These are phyloP conservation scores for Aspergillus terreus DNA, from an alignment of 2,329 filamentous ascomycete species.

Conservation along the genomic window DNA sequence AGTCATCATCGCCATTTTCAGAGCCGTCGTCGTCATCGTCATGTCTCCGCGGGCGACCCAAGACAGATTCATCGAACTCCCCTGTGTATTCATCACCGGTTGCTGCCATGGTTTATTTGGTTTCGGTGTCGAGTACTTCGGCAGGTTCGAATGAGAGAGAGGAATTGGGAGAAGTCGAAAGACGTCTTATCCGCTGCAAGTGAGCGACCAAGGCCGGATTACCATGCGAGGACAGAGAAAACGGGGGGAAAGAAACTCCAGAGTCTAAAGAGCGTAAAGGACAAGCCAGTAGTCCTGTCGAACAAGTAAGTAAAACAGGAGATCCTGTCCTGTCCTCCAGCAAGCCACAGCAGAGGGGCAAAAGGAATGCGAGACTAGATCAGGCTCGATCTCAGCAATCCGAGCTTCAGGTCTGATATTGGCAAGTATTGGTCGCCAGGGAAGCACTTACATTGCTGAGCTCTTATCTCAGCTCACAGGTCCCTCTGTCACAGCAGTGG, in stretches of 20 bases:
- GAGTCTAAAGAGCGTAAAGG: slow-evolving; percentile 24
- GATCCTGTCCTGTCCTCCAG: slow-evolving; percentile 15
- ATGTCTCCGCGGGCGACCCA: slow-evolving; percentile 66
- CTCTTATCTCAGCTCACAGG: slow-evolving; percentile 8
- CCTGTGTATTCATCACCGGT: slow-evolving; percentile 67
- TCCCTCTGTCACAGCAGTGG: slow-evolving; percentile 19
- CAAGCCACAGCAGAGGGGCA: slow-evolving; percentile 32
- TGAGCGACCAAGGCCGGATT: background rate
- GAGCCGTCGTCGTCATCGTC: slow-evolving; percentile 89
- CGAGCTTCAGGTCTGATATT: slow-evolving; percentile 3
- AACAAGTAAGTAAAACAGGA: slow-evolving; percentile 1
- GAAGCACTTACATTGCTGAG: background rate
- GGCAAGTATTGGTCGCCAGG: background rate
- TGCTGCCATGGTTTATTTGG: slow-evolving; percentile 83
- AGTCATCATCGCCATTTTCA: slow-evolving; percentile 78
- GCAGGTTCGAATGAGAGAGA: background rate
- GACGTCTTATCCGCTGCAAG: slow-evolving; percentile 4
- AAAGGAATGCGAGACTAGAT: slow-evolving; percentile 20
- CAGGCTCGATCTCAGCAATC: slow-evolving; percentile 9
- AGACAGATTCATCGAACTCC: slow-evolving; percentile 74
- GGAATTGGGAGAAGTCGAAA: background rate
- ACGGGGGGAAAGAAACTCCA: background rate
- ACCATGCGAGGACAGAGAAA: slow-evolving; percentile 4
- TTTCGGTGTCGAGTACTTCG: slow-evolving; percentile 49
- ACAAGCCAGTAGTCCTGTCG: slow-evolving; percentile 21